These are phyloP conservation scores for Ascochyta clinopodiicola DNA, from an alignment of 2,329 filamentous ascomycete species.

Conservation along the genomic window DNA sequence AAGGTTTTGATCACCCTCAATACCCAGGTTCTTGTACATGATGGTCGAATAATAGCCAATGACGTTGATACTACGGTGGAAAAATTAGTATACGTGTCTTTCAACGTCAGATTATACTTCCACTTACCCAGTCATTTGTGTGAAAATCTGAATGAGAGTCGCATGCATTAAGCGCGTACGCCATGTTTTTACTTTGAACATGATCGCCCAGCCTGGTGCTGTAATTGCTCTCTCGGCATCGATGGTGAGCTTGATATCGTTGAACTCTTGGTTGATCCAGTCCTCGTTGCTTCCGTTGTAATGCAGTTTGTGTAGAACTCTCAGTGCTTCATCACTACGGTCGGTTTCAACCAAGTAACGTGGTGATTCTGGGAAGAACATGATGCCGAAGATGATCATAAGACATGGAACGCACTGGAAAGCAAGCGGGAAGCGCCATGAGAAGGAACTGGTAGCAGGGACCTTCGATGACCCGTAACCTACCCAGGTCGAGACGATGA, in stretches of 20 bases:
- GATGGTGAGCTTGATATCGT: conserved; percentile 67
- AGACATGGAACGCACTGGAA: conserved; percentile 56
- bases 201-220: conserved; percentile 60
- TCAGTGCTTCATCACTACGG: conserved; percentile 61
- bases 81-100: conserved; percentile 9
- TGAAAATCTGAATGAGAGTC: conserved; percentile 68
- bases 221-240: conserved; percentile 64
- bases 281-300: conserved; percentile 62
- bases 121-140: conserved; percentile 65
- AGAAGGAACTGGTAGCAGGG: conserved; percentile 46
- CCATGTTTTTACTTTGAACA: conserved; percentile 66
- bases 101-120: not conserved
- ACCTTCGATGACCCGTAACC: conserved; percentile 54
- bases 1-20: conserved; percentile 60
- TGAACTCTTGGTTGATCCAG: conserved; percentile 64
- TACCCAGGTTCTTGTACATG: conserved; percentile 65
- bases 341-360: conserved; percentile 55
- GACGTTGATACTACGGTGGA: conserved; percentile 54
- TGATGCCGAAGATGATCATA: conserved; percentile 52
- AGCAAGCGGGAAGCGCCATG: conserved; percentile 54
- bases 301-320: conserved; percentile 58
- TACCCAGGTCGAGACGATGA: conserved; percentile 62
- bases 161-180: conserved; percentile 68
- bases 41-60: conserved; percentile 69
- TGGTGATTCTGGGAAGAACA: conserved; percentile 51